Base-by-base conservation (phyloP, 345 rosid genomes). In the Aegle marmelos region DNA sequence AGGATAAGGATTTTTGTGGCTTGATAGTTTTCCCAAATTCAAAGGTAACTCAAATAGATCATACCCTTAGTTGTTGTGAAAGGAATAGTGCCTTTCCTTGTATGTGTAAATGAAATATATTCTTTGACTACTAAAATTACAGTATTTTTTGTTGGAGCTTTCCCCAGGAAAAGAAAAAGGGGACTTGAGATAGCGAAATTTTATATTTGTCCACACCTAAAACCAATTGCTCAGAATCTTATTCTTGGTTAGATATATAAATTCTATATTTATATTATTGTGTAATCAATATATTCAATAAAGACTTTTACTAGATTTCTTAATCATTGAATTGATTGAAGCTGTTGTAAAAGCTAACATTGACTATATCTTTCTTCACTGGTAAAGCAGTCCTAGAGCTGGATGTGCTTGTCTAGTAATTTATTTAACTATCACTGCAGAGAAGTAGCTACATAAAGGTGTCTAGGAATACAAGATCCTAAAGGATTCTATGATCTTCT, bases 391-490 rank as follows among this genome's bases (percentile, higher is more conserved):
- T 72, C 68, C 85, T 83, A 88, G 70, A 50, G 33, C 82, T 79
- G 34, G 30, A 60, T 66, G 72, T 64, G 79, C 65, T 76, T 79
- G 59, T 76, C 88, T 87, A 83, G 70, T 85, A 79, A 72, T 77
- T 86, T 87, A 84, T 88, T 84, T 70, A 76, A 79, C 92, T 85
- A 91, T 59, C 78, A 84, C 85, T 85, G 82, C 80, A 61, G 80
- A 82, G 56, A 79, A 81, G 79, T 80, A 83, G 76, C 83, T 85
- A 87, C 73, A 63, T 79, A 73, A 79, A 85, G 71, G 72, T 82
- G 83, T 86, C 92, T 90, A 89, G 84, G 70, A 76, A 76, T 79
- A 88, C 79, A 84, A 88, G 87, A 83, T 84, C 80, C 90, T 88
- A 89, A 77, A 76, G 80, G 27, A 59, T 83, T 87, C 90, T 87